Evolutionary conservation across 495 filamentous ascomycete species (phyloP), one percentile per base, ranked within the genome.

Genomic region (Lentithecium fluviatile): DNA sequence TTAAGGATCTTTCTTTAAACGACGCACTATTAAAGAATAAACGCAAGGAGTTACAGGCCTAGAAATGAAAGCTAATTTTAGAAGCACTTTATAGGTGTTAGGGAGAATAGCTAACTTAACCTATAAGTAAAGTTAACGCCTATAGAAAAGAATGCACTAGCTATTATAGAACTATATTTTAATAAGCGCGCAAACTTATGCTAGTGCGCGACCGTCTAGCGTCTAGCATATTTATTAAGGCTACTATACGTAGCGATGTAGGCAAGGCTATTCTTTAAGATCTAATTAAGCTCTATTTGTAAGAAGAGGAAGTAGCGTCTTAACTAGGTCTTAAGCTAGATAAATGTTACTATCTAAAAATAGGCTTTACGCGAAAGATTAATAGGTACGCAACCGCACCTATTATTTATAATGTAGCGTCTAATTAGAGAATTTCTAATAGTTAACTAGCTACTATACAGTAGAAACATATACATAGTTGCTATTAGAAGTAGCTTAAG

Each of bases 141-240:
- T 40, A 57, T 53, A 66, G 25, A 58, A 61, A 58, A 66, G 36
- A 51, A 38, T 56, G 58, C 45, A 49, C 60, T 17, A 21, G 60
- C 24, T 2, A 45, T 34, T 45, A 69, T 26, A 52, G 45, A 65
- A 65, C 34, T 54, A 59, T 54, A 65, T 58, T 55, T 45, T 23
- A 52, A 61, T 46, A 37, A 48, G 53, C 40, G 45, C 45, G 45
- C 26, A 48, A 45, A 38, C 40, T 71, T 7, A 68, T 63, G 21
- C 67, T 50, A 25, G 54, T 54, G 46, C 45, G 62, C n/a, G 40
- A 69, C 48, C 54, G 62, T 7, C 52, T 72, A 47, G 66, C 56
- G 52, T 64, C 53, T 51, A 60, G 32, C 37, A 60, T 72, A 20
- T 72, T 72, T 57, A 57, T 48, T 17, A 20, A 57, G 54, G 40